Base-by-base conservation (phyloP, 2,329 filamentous ascomycete genomes). In the Pseudogymnoascus sp. region DNA sequence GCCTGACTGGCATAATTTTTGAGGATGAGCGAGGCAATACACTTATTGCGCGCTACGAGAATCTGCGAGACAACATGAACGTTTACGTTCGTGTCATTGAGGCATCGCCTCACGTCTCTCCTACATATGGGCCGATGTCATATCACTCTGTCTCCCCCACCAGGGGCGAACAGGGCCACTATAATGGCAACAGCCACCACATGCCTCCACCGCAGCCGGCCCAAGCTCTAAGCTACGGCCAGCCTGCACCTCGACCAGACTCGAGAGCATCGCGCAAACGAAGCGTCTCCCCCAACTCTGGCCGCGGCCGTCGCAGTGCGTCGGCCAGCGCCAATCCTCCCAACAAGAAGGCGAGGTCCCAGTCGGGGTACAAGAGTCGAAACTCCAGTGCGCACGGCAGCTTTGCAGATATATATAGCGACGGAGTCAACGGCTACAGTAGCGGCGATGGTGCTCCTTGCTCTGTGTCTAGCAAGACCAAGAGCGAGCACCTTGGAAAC, bases 31-130 rank as follows among this genome's bases (percentile, higher is more conserved):
- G 89, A 71, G 91, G 91, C 71, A 93, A 90, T 72, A 96, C 90
- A 65, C 85, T 99, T 72, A 98, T 99, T 76, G 92, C 93, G 67
- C 87, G 91, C 65, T 97, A 96, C 76, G 93, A 98, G 77, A 99
- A 99, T 80, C 92, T 99, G 73, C 84, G 84, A 70, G 87, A 96
- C 76, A 89, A 93, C 76, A 96, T 96, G 89, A 86, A 89, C 50
- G 91, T 99, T 70, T 95, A 95, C 75, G 93, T 99, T 66, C 87
- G 93, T 72, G 89, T 95, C 65, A 90, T 92, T 73, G 84, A 87
- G 61, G 82, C 86, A 69, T 76, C 81, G 43, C 74, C 80, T 62
- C 74, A 76, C 59, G 72, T 77, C 28, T 70, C 78, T 64, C 76
- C 75, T 61, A 70, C 78, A 59, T 83, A 80, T 70, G 82, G 82